Conservation (phyloP, 352 stramenopile genomes). For the Albugo candida region DNA sequence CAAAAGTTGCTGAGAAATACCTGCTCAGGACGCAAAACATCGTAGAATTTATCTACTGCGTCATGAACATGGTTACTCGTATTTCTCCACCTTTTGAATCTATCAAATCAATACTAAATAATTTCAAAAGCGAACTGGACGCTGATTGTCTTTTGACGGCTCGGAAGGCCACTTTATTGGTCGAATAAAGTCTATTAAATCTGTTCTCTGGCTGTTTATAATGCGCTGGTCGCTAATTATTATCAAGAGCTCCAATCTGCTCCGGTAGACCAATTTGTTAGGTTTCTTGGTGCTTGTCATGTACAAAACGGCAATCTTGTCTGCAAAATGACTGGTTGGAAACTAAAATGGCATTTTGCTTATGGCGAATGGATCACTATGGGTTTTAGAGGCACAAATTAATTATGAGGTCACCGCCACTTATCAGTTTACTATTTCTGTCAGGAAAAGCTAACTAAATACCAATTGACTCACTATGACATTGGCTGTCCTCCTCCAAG, state of each 20-base stretch:
- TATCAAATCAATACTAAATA: slow-evolving; percentile 93
- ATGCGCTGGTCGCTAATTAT: too few relatives aligned
- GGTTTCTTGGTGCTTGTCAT: slow-evolving; percentile 3
- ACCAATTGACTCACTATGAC: neutral
- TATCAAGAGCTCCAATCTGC: too few relatives aligned
- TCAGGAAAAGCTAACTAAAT: neutral
- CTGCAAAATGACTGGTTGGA: slow-evolving; percentile 5
- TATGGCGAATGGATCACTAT: slow-evolving; percentile 1
- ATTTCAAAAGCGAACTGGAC: too few relatives aligned
- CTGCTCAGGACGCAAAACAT: slow-evolving; percentile 60
- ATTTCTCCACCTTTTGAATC: slow-evolving; percentile 93
- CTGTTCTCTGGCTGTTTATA: too few relatives aligned
- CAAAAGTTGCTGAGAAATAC: too few relatives aligned
- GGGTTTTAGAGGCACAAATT: slow-evolving; percentile 1
- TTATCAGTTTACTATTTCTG: slow-evolving; percentile 2
- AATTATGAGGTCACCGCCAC: slow-evolving; percentile 7
- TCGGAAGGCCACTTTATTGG: too few relatives aligned
- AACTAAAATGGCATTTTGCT: slow-evolving; percentile 8
- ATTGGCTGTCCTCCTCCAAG: slow-evolving; percentile 8
- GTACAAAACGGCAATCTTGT: slow-evolving; percentile 5
- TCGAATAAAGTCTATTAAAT: too few relatives aligned
- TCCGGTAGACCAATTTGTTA: slow-evolving; percentile 1
- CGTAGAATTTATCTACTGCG: slow-evolving; percentile 93
- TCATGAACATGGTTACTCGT: slow-evolving; percentile 97
- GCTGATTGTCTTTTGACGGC: too few relatives aligned